phyloP scores from a whole-genome alignment of 2,329 filamentous ascomycete species.

The Colletotrichum truncatum region DNA sequence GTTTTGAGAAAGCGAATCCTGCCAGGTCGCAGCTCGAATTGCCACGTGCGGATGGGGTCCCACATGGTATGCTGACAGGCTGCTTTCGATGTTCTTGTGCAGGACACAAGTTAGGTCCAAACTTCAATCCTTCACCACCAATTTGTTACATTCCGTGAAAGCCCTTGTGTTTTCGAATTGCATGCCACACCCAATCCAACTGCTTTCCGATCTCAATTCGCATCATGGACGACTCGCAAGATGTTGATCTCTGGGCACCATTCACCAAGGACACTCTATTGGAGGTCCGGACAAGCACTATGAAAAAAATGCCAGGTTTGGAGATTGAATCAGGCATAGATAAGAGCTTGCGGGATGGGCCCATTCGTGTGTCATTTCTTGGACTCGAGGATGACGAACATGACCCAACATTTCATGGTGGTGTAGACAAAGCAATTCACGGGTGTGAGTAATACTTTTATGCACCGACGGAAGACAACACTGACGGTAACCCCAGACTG shows the following conservation, averaged over 20 bases:
- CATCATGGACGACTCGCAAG: constrained; percentile 25
- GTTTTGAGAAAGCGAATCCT: too few species aligned
- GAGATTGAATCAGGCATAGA: constrained; percentile 65
- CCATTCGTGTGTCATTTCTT: constrained; percentile 53
- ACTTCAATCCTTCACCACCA: too few species aligned
- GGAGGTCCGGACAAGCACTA: constrained; percentile 65
- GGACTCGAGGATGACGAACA: constrained; percentile 70
- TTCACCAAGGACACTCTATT: constrained; percentile 59
- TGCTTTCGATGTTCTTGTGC: too few species aligned
- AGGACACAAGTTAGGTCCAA: too few species aligned
- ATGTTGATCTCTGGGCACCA: constrained; percentile 50
- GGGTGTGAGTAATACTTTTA: constrained; percentile 51
- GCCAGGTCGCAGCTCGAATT: too few species aligned
- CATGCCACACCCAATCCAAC: not conserved
- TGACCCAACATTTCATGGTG: constrained; percentile 69
- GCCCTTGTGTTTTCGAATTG: too few species aligned
- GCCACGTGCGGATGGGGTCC: too few species aligned
- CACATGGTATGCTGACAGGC: too few species aligned
- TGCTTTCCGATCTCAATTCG: not conserved
- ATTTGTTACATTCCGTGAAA: too few species aligned
- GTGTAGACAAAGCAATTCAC: constrained; percentile 70
- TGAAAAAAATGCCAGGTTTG: constrained; percentile 63
- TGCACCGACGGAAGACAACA: not conserved
- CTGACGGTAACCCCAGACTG: constrained; percentile 56
- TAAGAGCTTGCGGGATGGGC: constrained; percentile 54